Evolutionary conservation across 805 yeast genomes (phyloP).

Genomic region (Hanseniaspora thailandica): DNA sequence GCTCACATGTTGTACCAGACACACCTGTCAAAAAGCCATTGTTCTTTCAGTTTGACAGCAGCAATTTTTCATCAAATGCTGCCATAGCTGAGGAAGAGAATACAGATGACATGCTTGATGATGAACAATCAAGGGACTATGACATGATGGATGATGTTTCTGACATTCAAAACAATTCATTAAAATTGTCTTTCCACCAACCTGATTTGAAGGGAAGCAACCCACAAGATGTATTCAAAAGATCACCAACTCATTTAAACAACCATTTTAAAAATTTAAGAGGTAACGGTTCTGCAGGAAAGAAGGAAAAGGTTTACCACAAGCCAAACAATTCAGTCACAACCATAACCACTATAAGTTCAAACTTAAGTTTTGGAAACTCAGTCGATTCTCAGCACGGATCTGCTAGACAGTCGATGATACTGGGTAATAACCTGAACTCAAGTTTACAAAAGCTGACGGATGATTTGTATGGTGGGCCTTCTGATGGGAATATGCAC

Average conservation of each 20-base stretch:
- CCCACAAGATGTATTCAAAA: not conserved
- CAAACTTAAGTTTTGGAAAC: slow-evolving; percentile 5
- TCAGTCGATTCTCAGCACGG: slow-evolving; percentile 6
- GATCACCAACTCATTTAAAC: slow-evolving; percentile 11
- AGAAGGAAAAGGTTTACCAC: not conserved
- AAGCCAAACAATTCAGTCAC: slow-evolving; percentile 13
- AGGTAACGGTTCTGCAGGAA: not conserved
- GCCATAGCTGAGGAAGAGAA: not conserved
- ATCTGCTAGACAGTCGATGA: slow-evolving; percentile 21
- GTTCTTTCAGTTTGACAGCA: not conserved
- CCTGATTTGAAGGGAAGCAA: not conserved
- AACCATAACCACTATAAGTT: slow-evolving; percentile 8
- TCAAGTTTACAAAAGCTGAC: slow-evolving; percentile 29
- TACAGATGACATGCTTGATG: not conserved
- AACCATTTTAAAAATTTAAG: not conserved
- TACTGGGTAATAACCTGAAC: slow-evolving; percentile 25
- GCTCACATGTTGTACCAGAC: slow-evolving; percentile 18
- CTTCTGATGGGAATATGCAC: slow-evolving; percentile 7
- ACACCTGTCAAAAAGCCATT: slow-evolving; percentile 16
- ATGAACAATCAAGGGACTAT: not conserved
- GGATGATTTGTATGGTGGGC: slow-evolving; percentile 28
- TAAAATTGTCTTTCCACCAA: slow-evolving; percentile 6
- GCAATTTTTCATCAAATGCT: not conserved
- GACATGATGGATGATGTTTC: not conserved
- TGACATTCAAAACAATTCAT: not conserved